A percentile compares a stretch with the other conserved stretches of the same genome.
Evolutionary conservation across 805 yeast species (phyloP).

Genomic region (Cyberlindnera saturnus): DNA sequence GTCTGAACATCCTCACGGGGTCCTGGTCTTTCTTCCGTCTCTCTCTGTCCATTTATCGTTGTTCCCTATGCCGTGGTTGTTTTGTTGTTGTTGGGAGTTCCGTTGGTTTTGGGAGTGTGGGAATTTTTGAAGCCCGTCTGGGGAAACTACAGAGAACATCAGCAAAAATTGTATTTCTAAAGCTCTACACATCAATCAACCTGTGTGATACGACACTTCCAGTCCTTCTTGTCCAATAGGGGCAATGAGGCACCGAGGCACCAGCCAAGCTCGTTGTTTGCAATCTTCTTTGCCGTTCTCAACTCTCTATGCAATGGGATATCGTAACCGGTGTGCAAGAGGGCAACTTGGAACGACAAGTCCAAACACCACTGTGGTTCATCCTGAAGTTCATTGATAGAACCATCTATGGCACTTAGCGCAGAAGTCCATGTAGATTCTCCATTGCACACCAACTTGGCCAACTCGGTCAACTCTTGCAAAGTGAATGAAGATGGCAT

Average conservation of each 20-base stretch:
- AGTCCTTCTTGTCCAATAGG: slow-evolving; percentile 60
- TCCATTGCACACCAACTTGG: slow-evolving; percentile 83
- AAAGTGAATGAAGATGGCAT: slow-evolving; percentile 89
- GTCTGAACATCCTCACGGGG: slow-evolving; percentile 15
- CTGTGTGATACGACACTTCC: slow-evolving; percentile 50
- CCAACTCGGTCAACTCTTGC: slow-evolving; percentile 75
- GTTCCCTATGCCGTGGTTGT: background rate
- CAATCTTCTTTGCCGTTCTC: slow-evolving; percentile 86
- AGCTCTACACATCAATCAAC: slow-evolving; percentile 4
- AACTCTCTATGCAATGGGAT: slow-evolving; percentile 87
- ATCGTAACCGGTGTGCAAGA: slow-evolving; percentile 95
- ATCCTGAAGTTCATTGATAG: slow-evolving; percentile 55
- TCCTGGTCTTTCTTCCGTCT: slow-evolving; percentile 14
- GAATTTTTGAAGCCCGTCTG: background rate
- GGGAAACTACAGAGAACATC: background rate
- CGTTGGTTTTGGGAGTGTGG: background rate
- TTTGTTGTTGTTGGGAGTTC: background rate
- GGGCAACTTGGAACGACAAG: slow-evolving; percentile 80
- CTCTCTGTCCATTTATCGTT: background rate
- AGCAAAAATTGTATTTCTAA: background rate
- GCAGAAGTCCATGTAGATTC: slow-evolving; percentile 64
- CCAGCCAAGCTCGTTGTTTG: slow-evolving; percentile 94
- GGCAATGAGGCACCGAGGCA: slow-evolving; percentile 97
- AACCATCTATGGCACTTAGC: slow-evolving; percentile 59
- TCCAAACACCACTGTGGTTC: slow-evolving; percentile 96